Conservation (phyloP, 345 rosid species). For the Gossypium bickii region DNA sequence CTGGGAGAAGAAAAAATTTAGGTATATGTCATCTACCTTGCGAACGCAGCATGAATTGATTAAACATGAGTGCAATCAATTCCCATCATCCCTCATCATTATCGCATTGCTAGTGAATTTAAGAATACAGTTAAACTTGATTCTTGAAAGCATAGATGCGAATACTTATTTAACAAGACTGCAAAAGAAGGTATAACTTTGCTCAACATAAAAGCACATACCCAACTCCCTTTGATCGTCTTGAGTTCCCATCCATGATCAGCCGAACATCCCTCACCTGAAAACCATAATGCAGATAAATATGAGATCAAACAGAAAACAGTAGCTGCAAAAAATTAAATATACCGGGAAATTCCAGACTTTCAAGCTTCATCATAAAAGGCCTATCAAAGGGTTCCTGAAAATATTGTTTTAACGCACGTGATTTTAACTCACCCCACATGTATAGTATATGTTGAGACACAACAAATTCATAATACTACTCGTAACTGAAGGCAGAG, state of each 20-base stretch:
- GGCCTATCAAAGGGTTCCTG: constrained; percentile 11
- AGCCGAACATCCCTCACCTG: constrained; percentile 95
- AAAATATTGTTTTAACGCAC: constrained; percentile 9
- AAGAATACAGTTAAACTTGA: constrained; percentile 87
- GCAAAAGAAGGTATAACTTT: constrained; percentile 24
- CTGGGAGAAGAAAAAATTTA: constrained; percentile 36
- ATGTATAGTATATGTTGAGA: constrained; percentile 26
- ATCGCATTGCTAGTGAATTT: constrained; percentile 97
- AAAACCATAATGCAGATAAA: constrained; percentile 18
- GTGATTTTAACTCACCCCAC: constrained; percentile 24
- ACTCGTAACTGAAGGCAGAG: constrained; percentile 26
- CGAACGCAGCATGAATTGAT: constrained; percentile 85
- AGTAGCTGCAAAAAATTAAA: not conserved
- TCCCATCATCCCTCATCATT: constrained; percentile 97
- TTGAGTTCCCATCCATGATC: constrained; percentile 94
- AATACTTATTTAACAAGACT: constrained; percentile 38
- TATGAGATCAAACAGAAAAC: constrained; percentile 7
- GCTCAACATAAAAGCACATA: constrained; percentile 35
- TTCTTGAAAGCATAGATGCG: constrained; percentile 60
- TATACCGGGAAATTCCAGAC: not conserved
- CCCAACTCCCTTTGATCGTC: constrained; percentile 99
- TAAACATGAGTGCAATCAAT: constrained; percentile 89
- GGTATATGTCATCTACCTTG: constrained; percentile 96
- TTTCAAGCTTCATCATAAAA: not conserved
- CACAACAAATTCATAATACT: constrained; percentile 29